These are phyloP conservation scores for Talaromyces piceae DNA, from an alignment of 2,329 filamentous ascomycete species.

Conservation along the genomic window DNA sequence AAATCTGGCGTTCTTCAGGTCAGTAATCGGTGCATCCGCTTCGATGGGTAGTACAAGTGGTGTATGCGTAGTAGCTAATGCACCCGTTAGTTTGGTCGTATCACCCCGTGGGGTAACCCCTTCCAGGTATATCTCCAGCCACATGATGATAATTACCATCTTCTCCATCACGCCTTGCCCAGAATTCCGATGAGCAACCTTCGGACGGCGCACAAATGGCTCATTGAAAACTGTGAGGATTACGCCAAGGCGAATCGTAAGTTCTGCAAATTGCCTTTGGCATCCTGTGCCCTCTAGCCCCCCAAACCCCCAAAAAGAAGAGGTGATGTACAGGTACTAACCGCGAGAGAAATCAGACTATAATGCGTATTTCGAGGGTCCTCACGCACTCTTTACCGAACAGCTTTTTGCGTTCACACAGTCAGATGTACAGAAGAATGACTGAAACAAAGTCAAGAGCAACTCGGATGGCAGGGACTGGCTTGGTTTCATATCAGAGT, in stretches of 20 bases:
- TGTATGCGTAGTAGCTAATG: background rate
- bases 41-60: background rate
- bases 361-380: background rate
- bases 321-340: background rate
- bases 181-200: background rate
- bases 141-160: background rate
- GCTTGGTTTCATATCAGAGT: background rate
- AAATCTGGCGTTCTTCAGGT: background rate
- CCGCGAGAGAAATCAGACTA: background rate
- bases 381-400: background rate
- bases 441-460: background rate
- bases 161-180: background rate
- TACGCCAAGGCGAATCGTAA: background rate
- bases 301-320: too few species aligned
- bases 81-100: background rate
- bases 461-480: background rate
- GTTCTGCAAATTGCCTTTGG: background rate
- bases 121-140: background rate
- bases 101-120: background rate
- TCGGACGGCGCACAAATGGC: background rate
- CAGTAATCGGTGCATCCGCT: background rate
- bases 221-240: background rate
- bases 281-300: background rate
- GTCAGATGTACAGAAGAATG: background rate
- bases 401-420: background rate